Evolutionary conservation across 2,329 filamentous ascomycete species (phyloP).

Genomic region (Triangularia setosa): DNA sequence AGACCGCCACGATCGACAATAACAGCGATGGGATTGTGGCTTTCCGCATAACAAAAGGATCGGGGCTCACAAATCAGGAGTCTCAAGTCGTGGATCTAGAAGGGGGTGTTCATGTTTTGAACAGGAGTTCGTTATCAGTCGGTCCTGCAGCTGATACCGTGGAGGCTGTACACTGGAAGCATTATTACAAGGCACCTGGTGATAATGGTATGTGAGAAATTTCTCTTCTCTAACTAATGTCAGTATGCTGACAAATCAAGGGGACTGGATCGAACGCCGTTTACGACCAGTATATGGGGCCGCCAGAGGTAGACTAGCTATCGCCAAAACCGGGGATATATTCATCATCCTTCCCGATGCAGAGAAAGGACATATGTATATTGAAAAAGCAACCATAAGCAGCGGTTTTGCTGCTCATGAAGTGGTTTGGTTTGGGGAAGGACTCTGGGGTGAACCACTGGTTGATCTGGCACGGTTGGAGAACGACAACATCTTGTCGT

Average conservation of each 20-base stretch:
- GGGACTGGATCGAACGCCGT: conserved; percentile 32
- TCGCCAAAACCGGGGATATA: conserved; percentile 32
- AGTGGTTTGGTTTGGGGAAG: conserved; percentile 34
- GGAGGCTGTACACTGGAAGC: conserved; percentile 33
- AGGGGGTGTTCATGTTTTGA: conserved; percentile 47
- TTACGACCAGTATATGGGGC: conserved; percentile 30
- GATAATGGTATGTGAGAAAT: conserved; percentile 25
- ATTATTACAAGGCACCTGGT: conserved; percentile 35
- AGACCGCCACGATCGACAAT: conserved; percentile 38
- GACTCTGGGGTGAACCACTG: conserved; percentile 38
- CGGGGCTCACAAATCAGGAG: conserved; percentile 48
- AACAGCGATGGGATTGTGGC: conserved; percentile 40
- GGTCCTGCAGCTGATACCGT: background rate
- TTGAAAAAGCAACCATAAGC: conserved; percentile 31
- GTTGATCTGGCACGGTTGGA: conserved; percentile 36
- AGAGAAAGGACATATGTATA: conserved; percentile 27
- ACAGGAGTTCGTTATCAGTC: conserved; percentile 29
- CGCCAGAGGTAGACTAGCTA: conserved; percentile 36
- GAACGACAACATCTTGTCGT: conserved; percentile 34
- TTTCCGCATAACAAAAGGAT: conserved; percentile 42
- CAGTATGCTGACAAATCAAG: conserved; percentile 20
- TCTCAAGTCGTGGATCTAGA: conserved; percentile 42
- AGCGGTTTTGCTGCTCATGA: conserved; percentile 33
- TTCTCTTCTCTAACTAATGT: too few relatives aligned
- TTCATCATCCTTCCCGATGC: conserved; percentile 37